Percentiles rank a stretch among this genome's conserved stretches.
phyloP scores from a whole-genome alignment of 179 eudicot genomes.

The Nepenthes alata region DNA sequence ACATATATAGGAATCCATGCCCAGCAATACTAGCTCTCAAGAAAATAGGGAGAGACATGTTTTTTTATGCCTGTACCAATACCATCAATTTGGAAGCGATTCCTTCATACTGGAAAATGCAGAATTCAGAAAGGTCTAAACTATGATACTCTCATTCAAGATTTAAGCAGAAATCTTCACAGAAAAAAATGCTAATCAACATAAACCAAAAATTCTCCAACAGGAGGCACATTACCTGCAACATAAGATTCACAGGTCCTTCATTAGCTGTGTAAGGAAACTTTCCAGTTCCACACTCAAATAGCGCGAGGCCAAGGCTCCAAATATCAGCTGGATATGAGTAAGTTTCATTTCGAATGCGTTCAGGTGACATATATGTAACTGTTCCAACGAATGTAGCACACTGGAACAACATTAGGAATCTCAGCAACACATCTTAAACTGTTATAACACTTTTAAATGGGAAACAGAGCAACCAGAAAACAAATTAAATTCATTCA shows the following conservation, averaged over 20 bases:
- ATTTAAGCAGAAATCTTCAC: not conserved
- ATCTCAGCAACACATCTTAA: constrained; percentile 1
- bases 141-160: not conserved
- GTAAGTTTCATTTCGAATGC: constrained; percentile 86
- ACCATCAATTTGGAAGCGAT: too few relatives aligned
- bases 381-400: constrained; percentile 99
- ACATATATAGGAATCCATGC: not conserved
- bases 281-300: constrained; percentile 96
- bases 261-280: constrained; percentile 80
- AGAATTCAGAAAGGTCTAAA: too few relatives aligned
- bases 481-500: not conserved
- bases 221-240: constrained; percentile 48
- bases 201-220: not conserved
- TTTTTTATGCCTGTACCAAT: too few relatives aligned
- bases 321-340: constrained; percentile 99
- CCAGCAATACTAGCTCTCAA: not conserved
- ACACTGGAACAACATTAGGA: constrained; percentile 42
- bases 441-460: not conserved
- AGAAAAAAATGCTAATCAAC: not conserved
- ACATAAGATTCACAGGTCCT: constrained; percentile 94
- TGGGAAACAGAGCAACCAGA: not conserved
- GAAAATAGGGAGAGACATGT: too few relatives aligned
- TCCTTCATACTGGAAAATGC: too few relatives aligned
- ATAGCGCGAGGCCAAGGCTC: constrained; percentile 97
- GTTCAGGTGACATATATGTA: constrained; percentile 97